phyloP scores from a whole-genome alignment of 176 grass and related monocot genomes.

The Tillandsia leiboldiana region DNA sequence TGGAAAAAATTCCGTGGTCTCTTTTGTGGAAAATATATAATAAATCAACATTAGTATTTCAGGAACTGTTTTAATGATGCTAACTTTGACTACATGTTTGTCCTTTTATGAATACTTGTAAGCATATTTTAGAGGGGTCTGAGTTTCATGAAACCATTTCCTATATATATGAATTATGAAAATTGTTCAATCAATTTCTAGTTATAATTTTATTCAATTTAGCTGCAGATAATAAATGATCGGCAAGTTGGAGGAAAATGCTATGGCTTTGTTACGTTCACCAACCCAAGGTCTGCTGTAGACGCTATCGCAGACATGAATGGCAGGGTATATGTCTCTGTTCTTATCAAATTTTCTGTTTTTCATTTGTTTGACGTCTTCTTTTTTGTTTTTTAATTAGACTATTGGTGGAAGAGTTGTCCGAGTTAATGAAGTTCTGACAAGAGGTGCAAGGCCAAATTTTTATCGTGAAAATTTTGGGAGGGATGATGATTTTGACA shows the following conservation, averaged over 20 bases:
- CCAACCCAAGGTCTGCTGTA: constrained; percentile 55
- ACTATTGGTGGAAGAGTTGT: constrained; percentile 58
- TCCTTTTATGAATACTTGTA: neutral
- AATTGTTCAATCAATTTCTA: no score
- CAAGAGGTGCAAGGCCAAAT: constrained; percentile 50
- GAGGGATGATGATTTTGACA: constrained; percentile 53
- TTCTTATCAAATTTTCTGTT: constrained; percentile 3
- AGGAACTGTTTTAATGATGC: no score
- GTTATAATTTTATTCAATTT: neutral
- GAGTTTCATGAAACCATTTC: neutral
- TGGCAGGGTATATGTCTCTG: constrained; percentile 49
- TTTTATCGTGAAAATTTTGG: constrained; percentile 57
- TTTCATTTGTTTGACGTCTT: constrained; percentile 2
- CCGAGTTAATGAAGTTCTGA: constrained; percentile 76
- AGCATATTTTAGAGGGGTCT: neutral
- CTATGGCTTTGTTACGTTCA: constrained; percentile 78
- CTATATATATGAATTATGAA: no score
- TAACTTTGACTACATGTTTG: neutral
- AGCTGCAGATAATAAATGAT: constrained; percentile 77
- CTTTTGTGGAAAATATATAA: no score
- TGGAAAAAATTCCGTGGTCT: no score
- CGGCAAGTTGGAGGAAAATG: constrained; percentile 69
- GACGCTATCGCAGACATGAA: constrained; percentile 65
- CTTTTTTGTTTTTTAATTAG: constrained; percentile 27
- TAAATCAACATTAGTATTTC: neutral